Conservation (phyloP, 306 rosid species). For the Hippophae tibetana region DNA sequence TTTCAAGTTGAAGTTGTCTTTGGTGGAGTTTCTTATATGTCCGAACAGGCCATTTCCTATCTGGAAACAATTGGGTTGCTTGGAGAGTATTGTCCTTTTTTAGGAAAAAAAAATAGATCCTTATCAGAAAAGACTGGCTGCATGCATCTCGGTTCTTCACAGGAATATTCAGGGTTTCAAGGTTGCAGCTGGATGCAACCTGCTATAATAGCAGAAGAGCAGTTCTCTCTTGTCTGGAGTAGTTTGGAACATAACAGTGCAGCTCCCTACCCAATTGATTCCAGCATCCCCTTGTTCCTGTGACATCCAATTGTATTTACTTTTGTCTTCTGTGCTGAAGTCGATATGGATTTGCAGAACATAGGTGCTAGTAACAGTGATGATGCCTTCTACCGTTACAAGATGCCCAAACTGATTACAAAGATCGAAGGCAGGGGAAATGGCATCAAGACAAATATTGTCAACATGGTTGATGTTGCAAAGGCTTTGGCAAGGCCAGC, state of each 20-base stretch:
- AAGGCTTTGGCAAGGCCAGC: constrained; percentile 67
- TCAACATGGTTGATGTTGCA: constrained; percentile 64
- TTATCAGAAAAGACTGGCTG: constrained; percentile 27
- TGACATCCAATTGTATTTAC: constrained; percentile 6
- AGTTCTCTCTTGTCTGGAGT: constrained; percentile 9
- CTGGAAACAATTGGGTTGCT: constrained; percentile 53
- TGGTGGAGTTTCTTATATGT: constrained; percentile 54
- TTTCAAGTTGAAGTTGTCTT: constrained; percentile 36
- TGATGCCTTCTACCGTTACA: constrained; percentile 68
- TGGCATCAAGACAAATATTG: constrained; percentile 60
- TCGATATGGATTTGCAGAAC: constrained; percentile 55
- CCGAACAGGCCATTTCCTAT: constrained; percentile 46
- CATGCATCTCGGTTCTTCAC: constrained; percentile 45
- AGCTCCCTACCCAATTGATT: neutral
- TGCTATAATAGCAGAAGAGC: constrained; percentile 14
- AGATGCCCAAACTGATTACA: constrained; percentile 64
- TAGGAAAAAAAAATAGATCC: constrained; percentile 40
- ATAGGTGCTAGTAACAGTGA: constrained; percentile 59
- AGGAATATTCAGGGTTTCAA: constrained; percentile 25
- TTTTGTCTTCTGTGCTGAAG: constrained; percentile 10
- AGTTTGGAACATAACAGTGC: constrained; percentile 4
- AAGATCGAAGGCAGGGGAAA: constrained; percentile 72
- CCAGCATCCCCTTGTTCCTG: constrained; percentile 5
- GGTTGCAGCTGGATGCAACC: constrained; percentile 33
- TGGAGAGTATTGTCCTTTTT: constrained; percentile 45